phyloP scores from a whole-genome alignment of 257 asterid genomes.

The Paraleonurus japonicus region DNA sequence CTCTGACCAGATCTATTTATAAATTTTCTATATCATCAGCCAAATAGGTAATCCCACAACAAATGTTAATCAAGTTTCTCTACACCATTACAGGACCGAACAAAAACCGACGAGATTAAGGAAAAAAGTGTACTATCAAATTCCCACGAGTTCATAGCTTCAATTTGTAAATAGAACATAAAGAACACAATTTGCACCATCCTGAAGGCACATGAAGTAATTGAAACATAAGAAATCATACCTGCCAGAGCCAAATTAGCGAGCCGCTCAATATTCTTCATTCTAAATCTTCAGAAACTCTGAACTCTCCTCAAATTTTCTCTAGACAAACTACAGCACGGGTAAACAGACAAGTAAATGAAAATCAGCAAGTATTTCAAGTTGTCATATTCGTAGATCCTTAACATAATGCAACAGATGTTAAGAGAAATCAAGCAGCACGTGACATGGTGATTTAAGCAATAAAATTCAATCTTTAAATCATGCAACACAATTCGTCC shows the following conservation, averaged over 20 bases:
- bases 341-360: background rate
- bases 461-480: conserved; percentile 1
- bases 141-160: background rate
- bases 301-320: conserved; percentile 22
- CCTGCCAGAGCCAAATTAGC: conserved; percentile 67
- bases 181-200: background rate
- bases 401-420: background rate
- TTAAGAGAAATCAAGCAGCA: background rate
- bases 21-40: conserved; percentile 1
- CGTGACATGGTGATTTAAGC: background rate
- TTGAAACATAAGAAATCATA: conserved; percentile 17
- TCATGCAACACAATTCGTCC: conserved; percentile 17
- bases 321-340: conserved; percentile 24
- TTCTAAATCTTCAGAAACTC: conserved; percentile 27
- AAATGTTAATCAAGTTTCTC: background rate
- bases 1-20: background rate
- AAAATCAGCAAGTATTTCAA: conserved; percentile 15
- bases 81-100: background rate
- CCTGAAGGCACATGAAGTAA: conserved; percentile 15
- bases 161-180: background rate
- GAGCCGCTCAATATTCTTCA: conserved; percentile 55
- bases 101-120: background rate
- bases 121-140: background rate
- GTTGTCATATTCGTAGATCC: conserved; percentile 10
- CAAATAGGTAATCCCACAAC: background rate